These are phyloP conservation scores for Hanseniaspora gamundiae DNA, from an alignment of 1,139 yeast genomes.

Conservation along the genomic window DNA sequence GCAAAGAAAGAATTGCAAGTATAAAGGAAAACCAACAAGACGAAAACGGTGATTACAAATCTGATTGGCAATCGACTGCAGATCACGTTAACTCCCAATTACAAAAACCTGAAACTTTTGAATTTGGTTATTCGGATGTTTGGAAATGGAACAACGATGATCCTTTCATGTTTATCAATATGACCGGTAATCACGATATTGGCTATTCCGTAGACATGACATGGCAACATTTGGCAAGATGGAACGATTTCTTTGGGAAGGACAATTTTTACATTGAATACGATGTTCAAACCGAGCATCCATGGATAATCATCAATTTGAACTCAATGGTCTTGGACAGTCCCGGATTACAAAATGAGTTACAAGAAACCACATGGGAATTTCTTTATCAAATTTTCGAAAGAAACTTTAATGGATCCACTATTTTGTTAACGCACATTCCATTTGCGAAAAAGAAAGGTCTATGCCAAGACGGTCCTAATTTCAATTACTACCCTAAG, in stretches of 20 bases:
- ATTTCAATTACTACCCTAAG: constrained; percentile 47
- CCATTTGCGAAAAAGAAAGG: constrained; percentile 79
- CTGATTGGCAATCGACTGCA: constrained; percentile 15
- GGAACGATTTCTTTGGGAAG: constrained; percentile 60
- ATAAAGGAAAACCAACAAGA: constrained; percentile 13
- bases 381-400: constrained; percentile 49
- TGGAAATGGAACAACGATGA: constrained; percentile 49
- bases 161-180: constrained; percentile 54
- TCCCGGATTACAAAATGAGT: constrained; percentile 70
- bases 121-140: constrained; percentile 45
- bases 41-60: constrained; percentile 16
- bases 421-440: constrained; percentile 76
- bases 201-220: constrained; percentile 96
- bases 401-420: constrained; percentile 56
- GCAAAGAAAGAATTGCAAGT: constrained; percentile 14
- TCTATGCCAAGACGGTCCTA: constrained; percentile 78
- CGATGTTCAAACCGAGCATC: constrained; percentile 46
- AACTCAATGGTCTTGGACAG: constrained; percentile 83
- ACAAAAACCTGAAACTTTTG: constrained; percentile 30
- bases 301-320: constrained; percentile 76
- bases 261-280: constrained; percentile 73
- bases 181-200: constrained; percentile 91
- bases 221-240: constrained; percentile 79
- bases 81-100: not conserved
- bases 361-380: constrained; percentile 54